phyloP scores from a whole-genome alignment of 441 rosid genomes.

The Jatropha podagrica region DNA sequence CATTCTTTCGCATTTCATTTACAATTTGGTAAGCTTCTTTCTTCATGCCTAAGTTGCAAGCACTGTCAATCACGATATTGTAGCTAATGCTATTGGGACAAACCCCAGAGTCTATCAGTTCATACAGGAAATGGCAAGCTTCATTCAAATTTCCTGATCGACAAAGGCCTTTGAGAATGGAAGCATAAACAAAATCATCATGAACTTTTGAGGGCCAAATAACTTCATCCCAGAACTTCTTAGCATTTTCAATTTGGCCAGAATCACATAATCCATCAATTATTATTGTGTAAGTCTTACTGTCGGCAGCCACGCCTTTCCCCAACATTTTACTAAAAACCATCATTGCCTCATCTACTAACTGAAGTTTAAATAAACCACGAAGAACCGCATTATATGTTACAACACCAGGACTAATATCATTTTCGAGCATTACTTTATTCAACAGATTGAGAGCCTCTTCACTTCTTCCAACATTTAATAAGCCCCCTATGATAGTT shows the following conservation, averaged over 20 bases:
- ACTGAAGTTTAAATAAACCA: constrained; percentile 52
- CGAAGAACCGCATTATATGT: constrained; percentile 69
- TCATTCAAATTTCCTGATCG: constrained; percentile 44
- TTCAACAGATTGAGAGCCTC: constrained; percentile 57
- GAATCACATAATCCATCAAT: constrained; percentile 55
- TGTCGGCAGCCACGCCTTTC: constrained; percentile 46
- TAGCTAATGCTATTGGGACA: constrained; percentile 65
- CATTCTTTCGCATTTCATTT: constrained; percentile 70
- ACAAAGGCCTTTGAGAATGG: constrained; percentile 76
- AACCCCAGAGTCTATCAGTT: constrained; percentile 63
- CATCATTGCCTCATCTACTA: constrained; percentile 52
- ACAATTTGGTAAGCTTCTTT: constrained; percentile 79
- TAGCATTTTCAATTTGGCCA: constrained; percentile 51
- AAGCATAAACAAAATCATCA: constrained; percentile 72
- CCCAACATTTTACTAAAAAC: constrained; percentile 49
- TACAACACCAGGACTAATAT: constrained; percentile 54
- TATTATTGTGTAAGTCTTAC: constrained; percentile 51
- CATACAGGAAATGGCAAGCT: constrained; percentile 76
- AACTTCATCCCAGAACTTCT: constrained; percentile 74
- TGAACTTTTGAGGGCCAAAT: constrained; percentile 77
- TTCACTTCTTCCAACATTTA: constrained; percentile 50
- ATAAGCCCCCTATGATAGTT: constrained; percentile 55
- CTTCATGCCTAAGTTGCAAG: constrained; percentile 62
- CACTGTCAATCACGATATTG: constrained; percentile 65
- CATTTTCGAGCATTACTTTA: constrained; percentile 48